A percentile compares a stretch with the other conserved stretches of the same genome.
phyloP scores from a whole-genome alignment of 2,329 filamentous ascomycete species.

The Helicocarpus griseus region DNA sequence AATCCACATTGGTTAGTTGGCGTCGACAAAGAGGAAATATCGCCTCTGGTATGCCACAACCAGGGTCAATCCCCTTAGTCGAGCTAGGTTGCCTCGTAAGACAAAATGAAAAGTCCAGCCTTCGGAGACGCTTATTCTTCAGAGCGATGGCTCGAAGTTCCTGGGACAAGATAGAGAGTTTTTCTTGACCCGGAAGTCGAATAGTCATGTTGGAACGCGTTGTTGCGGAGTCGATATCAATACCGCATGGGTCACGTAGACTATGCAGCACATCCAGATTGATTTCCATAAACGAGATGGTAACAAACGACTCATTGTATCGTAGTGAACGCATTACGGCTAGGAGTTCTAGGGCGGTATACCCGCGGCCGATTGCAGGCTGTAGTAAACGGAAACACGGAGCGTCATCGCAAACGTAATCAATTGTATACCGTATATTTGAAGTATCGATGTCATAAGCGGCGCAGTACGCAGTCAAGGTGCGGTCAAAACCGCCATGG shows the following conservation, averaged over 20 bases:
- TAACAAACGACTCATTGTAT: conserved; percentile 60
- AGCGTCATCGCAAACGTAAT: conserved; percentile 54
- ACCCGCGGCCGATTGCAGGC: conserved; percentile 45
- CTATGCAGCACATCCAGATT: conserved; percentile 56
- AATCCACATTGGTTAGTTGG: conserved; percentile 59
- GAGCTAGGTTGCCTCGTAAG: conserved; percentile 47
- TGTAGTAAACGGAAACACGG: conserved; percentile 56
- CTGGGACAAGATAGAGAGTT: conserved; percentile 54
- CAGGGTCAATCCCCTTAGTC: conserved; percentile 45
- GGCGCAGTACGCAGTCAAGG: conserved; percentile 58
- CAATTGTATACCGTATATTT: conserved; percentile 55
- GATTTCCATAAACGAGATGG: conserved; percentile 58
- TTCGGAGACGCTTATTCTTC: conserved; percentile 53
- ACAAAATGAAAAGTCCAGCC: conserved; percentile 56
- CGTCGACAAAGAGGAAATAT: conserved; percentile 58
- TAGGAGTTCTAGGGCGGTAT: conserved; percentile 54
- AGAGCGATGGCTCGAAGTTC: conserved; percentile 58
- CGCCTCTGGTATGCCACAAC: conserved; percentile 60
- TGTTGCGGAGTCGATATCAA: conserved; percentile 52
- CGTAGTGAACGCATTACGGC: conserved; percentile 60
- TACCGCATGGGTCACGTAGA: conserved; percentile 49
- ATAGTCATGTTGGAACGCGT: conserved; percentile 51
- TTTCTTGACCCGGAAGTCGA: conserved; percentile 43
- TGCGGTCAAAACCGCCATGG: conserved; percentile 55
- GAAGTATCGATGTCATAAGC: conserved; percentile 59